phyloP scores from a whole-genome alignment of 108 stramenopile genomes.

The Phaeodactylum tricornutum region DNA sequence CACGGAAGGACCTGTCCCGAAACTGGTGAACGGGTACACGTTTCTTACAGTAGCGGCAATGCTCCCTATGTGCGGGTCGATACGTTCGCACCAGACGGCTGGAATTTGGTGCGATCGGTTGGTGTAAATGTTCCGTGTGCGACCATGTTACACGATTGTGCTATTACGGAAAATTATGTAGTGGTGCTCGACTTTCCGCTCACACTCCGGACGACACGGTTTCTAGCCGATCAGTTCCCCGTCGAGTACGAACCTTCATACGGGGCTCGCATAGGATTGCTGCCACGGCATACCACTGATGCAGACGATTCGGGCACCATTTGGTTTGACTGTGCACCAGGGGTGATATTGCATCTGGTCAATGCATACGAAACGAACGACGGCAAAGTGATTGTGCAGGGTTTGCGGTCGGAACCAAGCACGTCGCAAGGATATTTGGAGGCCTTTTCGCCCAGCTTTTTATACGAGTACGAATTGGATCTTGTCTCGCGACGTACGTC shows the following conservation, averaged over 20 bases:
- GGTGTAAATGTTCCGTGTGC: constrained; percentile 16
- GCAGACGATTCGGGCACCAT: background rate
- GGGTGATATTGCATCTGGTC: constrained; percentile 27
- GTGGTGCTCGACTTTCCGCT: constrained; percentile 32
- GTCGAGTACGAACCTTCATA: constrained; percentile 38
- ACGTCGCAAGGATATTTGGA: constrained; percentile 13
- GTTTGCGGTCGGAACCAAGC: constrained; percentile 10
- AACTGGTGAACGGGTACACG: constrained; percentile 24
- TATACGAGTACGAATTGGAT: constrained; percentile 28
- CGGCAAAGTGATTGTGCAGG: constrained; percentile 26
- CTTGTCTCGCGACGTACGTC: background rate
- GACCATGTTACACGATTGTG: constrained; percentile 19
- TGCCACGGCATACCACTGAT: constrained; percentile 7
- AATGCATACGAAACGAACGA: constrained; percentile 26
- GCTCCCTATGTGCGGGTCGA: constrained; percentile 23
- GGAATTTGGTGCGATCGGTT: constrained; percentile 10
- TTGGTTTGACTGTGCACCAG: constrained; percentile 24
- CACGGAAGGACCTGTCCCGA: constrained; percentile 19
- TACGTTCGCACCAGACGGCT: constrained; percentile 13
- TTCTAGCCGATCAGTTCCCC: constrained; percentile 18
- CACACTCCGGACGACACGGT: constrained; percentile 20
- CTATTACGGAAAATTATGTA: constrained; percentile 20
- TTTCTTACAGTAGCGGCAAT: constrained; percentile 10
- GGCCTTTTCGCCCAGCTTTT: constrained; percentile 16
- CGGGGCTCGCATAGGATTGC: constrained; percentile 29